phyloP scores from a whole-genome alignment of 2,329 filamentous ascomycete genomes.

The Colletotrichum musicola region DNA sequence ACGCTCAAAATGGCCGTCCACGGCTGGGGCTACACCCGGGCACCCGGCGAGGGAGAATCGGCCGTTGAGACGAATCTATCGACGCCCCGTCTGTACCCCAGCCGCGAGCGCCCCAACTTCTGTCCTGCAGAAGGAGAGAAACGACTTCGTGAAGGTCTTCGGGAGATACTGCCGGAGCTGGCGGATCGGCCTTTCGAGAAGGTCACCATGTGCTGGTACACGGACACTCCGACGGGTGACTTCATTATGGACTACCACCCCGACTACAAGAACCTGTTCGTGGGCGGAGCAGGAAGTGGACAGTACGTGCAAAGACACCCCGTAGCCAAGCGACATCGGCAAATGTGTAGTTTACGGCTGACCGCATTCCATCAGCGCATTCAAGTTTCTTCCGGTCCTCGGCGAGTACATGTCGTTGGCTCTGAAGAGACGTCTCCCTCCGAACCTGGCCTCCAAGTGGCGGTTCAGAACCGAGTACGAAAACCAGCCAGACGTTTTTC shows the following conservation, averaged over 20 bases:
- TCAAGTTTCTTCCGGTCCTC: constrained; percentile 45
- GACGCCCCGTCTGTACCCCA: constrained; percentile 5
- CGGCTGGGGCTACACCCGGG: constrained; percentile 64
- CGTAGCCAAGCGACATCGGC: no score
- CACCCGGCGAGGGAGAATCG: constrained; percentile 38
- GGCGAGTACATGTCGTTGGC: constrained; percentile 44
- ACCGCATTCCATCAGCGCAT: constrained; percentile 32
- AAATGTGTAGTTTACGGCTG: neutral
- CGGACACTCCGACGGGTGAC: constrained; percentile 71
- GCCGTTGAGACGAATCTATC: neutral
- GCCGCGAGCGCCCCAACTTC: constrained; percentile 50
- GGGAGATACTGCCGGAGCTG: constrained; percentile 66
- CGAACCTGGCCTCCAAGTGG: constrained; percentile 46
- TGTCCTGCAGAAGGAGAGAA: constrained; percentile 64
- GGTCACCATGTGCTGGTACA: constrained; percentile 73
- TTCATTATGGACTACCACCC: constrained; percentile 72
- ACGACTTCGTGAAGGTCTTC: constrained; percentile 64
- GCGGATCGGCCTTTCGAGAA: constrained; percentile 63
- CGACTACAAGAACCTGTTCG: constrained; percentile 56
- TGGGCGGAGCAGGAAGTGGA: constrained; percentile 61
- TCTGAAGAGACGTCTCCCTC: constrained; percentile 46
- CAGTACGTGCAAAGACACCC: constrained; percentile 43
- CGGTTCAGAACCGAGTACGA: constrained; percentile 39
- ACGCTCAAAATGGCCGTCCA: constrained; percentile 72
- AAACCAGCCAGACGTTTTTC: constrained; percentile 31